Evolutionary conservation across 2,329 filamentous ascomycete species (phyloP).

Genomic region (Fusarium sterilihyphosum): DNA sequence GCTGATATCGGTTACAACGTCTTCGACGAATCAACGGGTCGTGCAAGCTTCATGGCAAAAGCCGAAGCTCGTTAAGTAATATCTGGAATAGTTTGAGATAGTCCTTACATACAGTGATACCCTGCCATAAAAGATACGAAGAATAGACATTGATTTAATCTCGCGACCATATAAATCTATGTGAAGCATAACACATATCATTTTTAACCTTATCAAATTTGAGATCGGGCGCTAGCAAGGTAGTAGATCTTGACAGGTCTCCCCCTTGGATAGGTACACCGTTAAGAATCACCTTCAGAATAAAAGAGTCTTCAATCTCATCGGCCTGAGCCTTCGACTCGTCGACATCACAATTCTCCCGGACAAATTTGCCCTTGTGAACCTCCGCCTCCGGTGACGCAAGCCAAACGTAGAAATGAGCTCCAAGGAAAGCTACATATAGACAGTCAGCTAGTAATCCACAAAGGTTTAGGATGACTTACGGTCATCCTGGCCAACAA

Average conservation of each 20-base stretch:
- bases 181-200: not conserved
- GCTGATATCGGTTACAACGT: conserved; percentile 14
- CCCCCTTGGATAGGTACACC: not conserved
- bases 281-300: not conserved
- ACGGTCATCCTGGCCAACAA: not conserved
- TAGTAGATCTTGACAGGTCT: not conserved
- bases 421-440: not conserved
- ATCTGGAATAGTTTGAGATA: not conserved
- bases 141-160: not conserved
- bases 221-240: fast-evolving
- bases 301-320: not conserved
- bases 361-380: not conserved
- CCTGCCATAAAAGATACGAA: not conserved
- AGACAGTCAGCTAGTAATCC: not conserved
- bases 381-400: not conserved
- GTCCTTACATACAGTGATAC: not conserved
- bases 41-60: conserved; percentile 1
- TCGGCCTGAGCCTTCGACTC: not conserved
- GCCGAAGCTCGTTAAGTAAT: not conserved
- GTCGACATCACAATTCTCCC: not conserved
- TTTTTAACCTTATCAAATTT: no score
- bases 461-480: not conserved
- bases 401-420: not conserved
- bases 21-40: conserved; percentile 10
- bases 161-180: no score